Percentiles rank a stretch among this genome's conserved stretches.
phyloP scores from a whole-genome alignment of 768 basidiomycete genomes.

The Gymnopilus junonius region DNA sequence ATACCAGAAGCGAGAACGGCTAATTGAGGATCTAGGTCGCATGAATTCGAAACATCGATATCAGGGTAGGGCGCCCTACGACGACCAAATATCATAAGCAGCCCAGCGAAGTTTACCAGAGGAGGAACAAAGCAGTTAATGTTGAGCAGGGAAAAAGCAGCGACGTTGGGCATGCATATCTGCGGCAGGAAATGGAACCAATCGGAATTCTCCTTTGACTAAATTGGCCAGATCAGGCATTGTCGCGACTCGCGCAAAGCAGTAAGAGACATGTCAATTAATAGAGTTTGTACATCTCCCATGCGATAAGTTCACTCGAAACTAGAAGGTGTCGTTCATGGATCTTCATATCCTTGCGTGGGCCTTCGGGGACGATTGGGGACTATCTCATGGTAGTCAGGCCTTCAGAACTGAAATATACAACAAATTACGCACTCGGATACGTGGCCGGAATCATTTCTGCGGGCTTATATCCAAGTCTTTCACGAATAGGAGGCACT shows the following conservation, averaged over 20 bases:
- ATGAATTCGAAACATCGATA: neutral
- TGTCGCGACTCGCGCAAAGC: neutral
- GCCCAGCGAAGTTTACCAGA: neutral
- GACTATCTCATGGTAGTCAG: slow-evolving; percentile 42
- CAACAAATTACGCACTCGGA: slow-evolving; percentile 61
- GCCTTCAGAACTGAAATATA: neutral
- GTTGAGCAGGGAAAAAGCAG: too few species aligned
- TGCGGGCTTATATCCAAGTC: slow-evolving; percentile 71
- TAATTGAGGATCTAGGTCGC: too few species aligned
- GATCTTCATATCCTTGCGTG: slow-evolving; percentile 78
- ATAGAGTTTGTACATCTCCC: neutral
- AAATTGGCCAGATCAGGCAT: neutral
- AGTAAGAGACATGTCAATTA: neutral
- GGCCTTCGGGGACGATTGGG: slow-evolving; percentile 72
- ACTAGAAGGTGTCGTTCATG: slow-evolving; percentile 23
- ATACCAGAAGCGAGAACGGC: too few species aligned
- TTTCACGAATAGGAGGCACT: slow-evolving; percentile 79
- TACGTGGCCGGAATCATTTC: slow-evolving; percentile 78
- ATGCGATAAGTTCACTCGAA: neutral
- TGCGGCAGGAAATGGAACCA: neutral
- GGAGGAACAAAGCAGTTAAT: neutral
- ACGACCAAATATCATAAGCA: neutral
- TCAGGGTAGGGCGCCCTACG: neutral
- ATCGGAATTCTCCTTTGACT: neutral
- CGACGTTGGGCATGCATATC: neutral